These are phyloP conservation scores for Hyaloperonospora arabidopsidis DNA, from an alignment of 352 stramenopile genomes.

Conservation along the genomic window DNA sequence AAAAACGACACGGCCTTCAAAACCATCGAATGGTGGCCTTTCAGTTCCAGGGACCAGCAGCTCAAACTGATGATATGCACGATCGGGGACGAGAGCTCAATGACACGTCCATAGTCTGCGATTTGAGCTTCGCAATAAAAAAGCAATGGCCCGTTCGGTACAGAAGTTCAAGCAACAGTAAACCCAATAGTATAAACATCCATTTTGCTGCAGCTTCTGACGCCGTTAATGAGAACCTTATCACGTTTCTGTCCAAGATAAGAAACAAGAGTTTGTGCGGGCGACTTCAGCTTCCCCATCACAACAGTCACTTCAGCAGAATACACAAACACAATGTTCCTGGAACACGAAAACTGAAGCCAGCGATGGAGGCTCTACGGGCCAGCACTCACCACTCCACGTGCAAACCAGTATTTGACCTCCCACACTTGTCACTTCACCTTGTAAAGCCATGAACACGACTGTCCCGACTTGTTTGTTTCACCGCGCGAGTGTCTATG, in stretches of 20 bases:
- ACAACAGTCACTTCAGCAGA: constrained; percentile 82
- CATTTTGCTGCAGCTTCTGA: too few relatives aligned
- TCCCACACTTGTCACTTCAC: constrained; percentile 81
- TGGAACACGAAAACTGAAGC: constrained; percentile 44
- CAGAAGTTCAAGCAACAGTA: constrained; percentile 1
- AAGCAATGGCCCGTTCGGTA: constrained; percentile 61
- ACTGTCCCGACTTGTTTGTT: constrained; percentile 61
- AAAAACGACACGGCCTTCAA: not conserved
- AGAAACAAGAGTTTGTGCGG: constrained; percentile 18
- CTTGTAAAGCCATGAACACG: constrained; percentile 64
- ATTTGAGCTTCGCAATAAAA: constrained; percentile 80
- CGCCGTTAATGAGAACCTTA: too few relatives aligned
- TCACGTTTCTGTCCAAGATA: too few relatives aligned
- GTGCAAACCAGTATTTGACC: constrained; percentile 76
- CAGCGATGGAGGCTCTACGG: constrained; percentile 56
- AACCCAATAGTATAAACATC: not conserved
- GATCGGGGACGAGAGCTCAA: constrained; percentile 68
- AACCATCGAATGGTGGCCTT: not conserved
- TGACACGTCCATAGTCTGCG: constrained; percentile 82
- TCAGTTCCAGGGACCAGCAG: not conserved
- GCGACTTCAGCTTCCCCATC: constrained; percentile 78
- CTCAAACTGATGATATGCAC: constrained; percentile 55
- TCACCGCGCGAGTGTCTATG: constrained; percentile 49
- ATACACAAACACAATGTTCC: constrained; percentile 66
- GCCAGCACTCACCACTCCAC: constrained; percentile 69